Percentiles rank a stretch among this genome's conserved stretches.
Conservation (phyloP, 176 grass and related monocot genomes). For the Avena sativa region DNA sequence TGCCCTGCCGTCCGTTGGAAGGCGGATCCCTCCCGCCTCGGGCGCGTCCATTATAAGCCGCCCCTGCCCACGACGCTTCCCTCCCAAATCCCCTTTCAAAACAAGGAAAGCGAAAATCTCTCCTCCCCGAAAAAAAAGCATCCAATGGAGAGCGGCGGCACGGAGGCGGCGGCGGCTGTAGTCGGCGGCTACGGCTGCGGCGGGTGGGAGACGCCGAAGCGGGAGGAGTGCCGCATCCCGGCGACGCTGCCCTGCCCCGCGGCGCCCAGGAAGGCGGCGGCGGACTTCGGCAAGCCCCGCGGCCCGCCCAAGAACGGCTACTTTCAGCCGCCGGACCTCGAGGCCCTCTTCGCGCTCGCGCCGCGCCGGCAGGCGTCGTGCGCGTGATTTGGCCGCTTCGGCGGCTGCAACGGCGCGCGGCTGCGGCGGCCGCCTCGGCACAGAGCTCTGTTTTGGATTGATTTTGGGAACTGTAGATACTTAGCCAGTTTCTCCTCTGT, state of each 20-base stretch:
- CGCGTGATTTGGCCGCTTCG: slow-evolving; percentile 41
- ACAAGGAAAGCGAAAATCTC: slow-evolving; percentile 29
- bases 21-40: slow-evolving; percentile 27
- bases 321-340: slow-evolving; percentile 84
- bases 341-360: slow-evolving; percentile 67
- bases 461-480: slow-evolving; percentile 63
- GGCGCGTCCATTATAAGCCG: slow-evolving; percentile 43
- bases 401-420: not conserved
- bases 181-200: not conserved
- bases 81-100: slow-evolving; percentile 69
- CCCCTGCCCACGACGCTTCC: slow-evolving; percentile 45
- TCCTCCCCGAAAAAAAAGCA: not conserved
- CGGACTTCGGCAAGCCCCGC: slow-evolving; percentile 53
- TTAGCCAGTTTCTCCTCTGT: slow-evolving; percentile 31
- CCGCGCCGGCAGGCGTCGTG: slow-evolving; percentile 61
- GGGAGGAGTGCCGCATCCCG: slow-evolving; percentile 73
- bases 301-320: slow-evolving; percentile 85
- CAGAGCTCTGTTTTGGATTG: not conserved
- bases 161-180: slow-evolving; percentile 24
- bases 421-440: not conserved
- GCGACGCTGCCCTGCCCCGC: slow-evolving; percentile 69
- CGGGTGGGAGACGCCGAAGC: slow-evolving; percentile 89
- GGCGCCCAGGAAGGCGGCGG: slow-evolving; percentile 66
- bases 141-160: slow-evolving; percentile 55
- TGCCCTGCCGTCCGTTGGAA: slow-evolving; percentile 57